Base-by-base conservation (phyloP, 1,284 basidiomycete genomes). In the Erythrobasidium hasegawianum region DNA sequence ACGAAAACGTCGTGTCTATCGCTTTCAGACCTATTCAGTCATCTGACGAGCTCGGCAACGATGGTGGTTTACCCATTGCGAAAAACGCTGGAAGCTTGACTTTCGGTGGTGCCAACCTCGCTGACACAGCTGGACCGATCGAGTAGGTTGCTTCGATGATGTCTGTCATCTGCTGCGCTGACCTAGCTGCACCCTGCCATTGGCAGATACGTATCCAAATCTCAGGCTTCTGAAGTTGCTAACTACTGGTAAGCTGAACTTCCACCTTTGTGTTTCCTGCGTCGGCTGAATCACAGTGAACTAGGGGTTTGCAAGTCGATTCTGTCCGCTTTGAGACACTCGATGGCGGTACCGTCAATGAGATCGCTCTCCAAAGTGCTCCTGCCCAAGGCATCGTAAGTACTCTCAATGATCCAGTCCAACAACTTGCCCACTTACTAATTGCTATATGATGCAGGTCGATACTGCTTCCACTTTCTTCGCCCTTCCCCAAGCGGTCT, bases 401-500 rank as follows among this genome's bases (percentile, higher is more conserved):
- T 43, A 1, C 24, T 29, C 26, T 5, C 43, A n/a, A n/a, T 14
- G 5, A n/a, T 47, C 40, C n/a, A n/a, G n/a, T n/a, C n/a, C n/a
- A n/a, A n/a, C n/a, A n/a, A n/a, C n/a, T n/a, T n/a, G n/a, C n/a
- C n/a, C n/a, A n/a, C n/a, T n/a, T n/a, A n/a, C n/a, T n/a, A n/a
- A n/a, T n/a, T n/a, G n/a, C n/a, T n/a, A n/a, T n/a, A 27, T 24
- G 13, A 24, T 49, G 5, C 61, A 64, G 61, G 29, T 65, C 62
- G 62, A 65, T 22, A 38, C 40, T 24, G 64, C 53, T 38, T 40
- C 64, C 11, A 67, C 64, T 3, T 52, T 67, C 3, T 54, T 67
- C 20, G 57, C 43, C 20, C 57, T 67, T 1, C 56, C 64, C 4
- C 18, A 26, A 9, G 29, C 56, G 24, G 57, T 54, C 16, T 67